Evolutionary conservation across 371 early-diverging fungal genomes (phyloP).

Genomic region (Saksenaea oblongispora): DNA sequence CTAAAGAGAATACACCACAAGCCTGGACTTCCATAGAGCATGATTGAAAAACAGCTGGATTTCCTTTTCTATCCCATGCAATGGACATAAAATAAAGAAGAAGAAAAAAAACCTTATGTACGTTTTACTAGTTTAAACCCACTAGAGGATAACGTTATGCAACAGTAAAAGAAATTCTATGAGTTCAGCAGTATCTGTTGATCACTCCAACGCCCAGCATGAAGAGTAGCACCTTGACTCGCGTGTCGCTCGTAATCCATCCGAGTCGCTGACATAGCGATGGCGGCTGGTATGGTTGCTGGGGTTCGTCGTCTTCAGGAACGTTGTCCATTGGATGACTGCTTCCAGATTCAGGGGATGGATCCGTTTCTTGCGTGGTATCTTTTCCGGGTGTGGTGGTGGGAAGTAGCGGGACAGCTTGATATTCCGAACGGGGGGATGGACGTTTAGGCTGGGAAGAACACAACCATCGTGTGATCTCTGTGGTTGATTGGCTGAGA

Average conservation of each 20-base stretch:
- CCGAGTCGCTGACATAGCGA: too few species aligned
- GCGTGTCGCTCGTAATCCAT: not conserved
- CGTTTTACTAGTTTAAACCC: not conserved
- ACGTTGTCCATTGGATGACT: not conserved
- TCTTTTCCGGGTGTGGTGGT: not conserved
- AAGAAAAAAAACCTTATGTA: not conserved
- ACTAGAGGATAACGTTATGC: not conserved
- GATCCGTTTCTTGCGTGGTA: not conserved
- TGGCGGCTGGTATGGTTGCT: not conserved
- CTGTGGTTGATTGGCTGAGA: constrained; percentile 54
- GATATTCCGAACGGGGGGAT: not conserved
- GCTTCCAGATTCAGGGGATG: not conserved
- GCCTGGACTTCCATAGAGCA: too few species aligned
- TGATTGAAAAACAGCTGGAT: too few species aligned
- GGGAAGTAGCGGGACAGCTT: not conserved
- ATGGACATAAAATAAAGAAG: too few species aligned
- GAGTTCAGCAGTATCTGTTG: not conserved
- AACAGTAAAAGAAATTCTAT: not conserved
- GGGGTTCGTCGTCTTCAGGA: not conserved
- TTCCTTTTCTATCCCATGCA: too few species aligned
- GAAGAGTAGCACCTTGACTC: not conserved
- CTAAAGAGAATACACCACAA: too few species aligned
- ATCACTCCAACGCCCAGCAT: not conserved
- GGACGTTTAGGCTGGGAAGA: not conserved
- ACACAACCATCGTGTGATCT: constrained; percentile 47